Conservation (phyloP, 345 rosid species). For the Citrus sp. region DNA sequence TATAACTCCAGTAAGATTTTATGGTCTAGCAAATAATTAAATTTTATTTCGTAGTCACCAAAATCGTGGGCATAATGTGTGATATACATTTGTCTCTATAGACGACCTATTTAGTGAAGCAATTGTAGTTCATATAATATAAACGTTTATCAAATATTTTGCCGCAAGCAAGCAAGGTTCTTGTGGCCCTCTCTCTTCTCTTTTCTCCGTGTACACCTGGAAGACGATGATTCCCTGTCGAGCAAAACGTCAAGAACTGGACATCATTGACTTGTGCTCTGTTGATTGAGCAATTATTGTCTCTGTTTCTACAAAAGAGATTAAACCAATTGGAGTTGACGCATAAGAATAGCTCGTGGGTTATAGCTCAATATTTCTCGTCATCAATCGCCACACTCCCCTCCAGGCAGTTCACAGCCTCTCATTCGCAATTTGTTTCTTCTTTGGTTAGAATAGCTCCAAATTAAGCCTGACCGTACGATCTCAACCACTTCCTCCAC, state of each 20-base stretch:
- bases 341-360: background rate
- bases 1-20: background rate
- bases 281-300: slow-evolving; percentile 9
- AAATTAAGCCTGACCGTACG: background rate
- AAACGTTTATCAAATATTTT: background rate
- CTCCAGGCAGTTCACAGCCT: slow-evolving; percentile 1
- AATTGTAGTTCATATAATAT: background rate
- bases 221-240: slow-evolving; percentile 6
- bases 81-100: background rate
- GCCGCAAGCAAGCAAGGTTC: background rate
- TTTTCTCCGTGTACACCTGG: slow-evolving; percentile 4
- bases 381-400: background rate
- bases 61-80: background rate
- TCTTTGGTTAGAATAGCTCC: background rate
- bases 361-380: background rate
- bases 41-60: background rate
- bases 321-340: background rate
- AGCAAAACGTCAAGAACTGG: slow-evolving; percentile 16
- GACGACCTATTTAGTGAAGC: background rate
- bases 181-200: background rate
- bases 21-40: background rate
- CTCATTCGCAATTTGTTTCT: background rate
- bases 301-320: background rate
- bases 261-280: slow-evolving; percentile 16
- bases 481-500: background rate